These are phyloP conservation scores for Magnusiomyces fungicola DNA, from an alignment of 1,139 yeast species.

Conservation along the genomic window DNA sequence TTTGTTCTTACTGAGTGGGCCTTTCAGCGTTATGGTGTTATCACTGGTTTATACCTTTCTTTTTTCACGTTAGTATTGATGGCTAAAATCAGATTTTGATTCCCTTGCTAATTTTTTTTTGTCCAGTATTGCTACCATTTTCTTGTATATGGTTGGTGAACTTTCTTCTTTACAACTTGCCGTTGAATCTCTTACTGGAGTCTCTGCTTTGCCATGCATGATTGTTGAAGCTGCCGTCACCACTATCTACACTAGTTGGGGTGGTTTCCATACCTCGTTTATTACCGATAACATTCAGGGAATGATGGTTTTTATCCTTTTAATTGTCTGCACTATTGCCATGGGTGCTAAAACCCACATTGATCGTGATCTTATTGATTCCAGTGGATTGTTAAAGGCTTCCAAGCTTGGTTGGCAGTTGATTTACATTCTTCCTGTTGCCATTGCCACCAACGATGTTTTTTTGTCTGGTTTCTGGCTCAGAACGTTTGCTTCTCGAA, in stretches of 20 bases:
- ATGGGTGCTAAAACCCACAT: constrained; percentile 73
- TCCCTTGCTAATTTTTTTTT: neutral
- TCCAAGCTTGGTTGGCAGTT: constrained; percentile 84
- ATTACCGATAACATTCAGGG: constrained; percentile 87
- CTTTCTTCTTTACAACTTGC: constrained; percentile 73
- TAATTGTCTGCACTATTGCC: constrained; percentile 69
- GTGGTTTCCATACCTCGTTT: constrained; percentile 87
- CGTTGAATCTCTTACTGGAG: constrained; percentile 67
- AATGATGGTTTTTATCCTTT: constrained; percentile 55
- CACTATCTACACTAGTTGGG: constrained; percentile 76
- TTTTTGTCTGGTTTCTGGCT: constrained; percentile 92
- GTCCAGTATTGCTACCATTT: constrained; percentile 58
- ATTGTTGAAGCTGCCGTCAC: constrained; percentile 86
- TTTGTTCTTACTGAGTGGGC: constrained; percentile 96
- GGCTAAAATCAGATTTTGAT: neutral
- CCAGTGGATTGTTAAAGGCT: constrained; percentile 57
- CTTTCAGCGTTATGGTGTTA: constrained; percentile 63
- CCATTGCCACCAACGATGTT: constrained; percentile 83
- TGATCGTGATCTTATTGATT: constrained; percentile 53
- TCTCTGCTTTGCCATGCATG: constrained; percentile 72
- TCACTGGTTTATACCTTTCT: constrained; percentile 68
- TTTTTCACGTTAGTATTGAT: constrained; percentile 51
- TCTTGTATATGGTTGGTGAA: constrained; percentile 82
- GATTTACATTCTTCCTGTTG: constrained; percentile 73
- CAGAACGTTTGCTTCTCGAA: constrained; percentile 81